A percentile compares a stretch with the other conserved stretches of the same genome.
These are phyloP conservation scores for Pleodorina starrii DNA, from an alignment of 139 green algal species.

Conservation along the genomic window DNA sequence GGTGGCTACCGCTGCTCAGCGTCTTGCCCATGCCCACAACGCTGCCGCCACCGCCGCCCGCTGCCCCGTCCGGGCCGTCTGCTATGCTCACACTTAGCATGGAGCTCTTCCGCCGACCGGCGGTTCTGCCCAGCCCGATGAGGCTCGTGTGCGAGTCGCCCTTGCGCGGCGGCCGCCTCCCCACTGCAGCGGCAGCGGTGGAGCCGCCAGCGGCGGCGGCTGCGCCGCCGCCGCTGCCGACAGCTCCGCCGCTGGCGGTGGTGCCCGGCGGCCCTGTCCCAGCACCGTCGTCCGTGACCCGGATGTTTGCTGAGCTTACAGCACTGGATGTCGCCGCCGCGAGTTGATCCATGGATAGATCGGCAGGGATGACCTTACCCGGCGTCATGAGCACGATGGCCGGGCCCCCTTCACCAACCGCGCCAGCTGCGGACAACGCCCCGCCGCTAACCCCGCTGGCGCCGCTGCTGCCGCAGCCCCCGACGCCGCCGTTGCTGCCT, in stretches of 20 bases:
- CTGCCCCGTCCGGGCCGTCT: not conserved
- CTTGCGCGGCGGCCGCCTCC: not conserved
- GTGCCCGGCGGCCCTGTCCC: not conserved
- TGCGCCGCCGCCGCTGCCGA: not conserved
- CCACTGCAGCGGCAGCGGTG: too few relatives aligned
- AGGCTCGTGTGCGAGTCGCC: conserved; percentile 23
- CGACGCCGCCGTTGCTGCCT: not conserved
- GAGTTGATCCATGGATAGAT: not conserved
- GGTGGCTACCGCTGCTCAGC: conserved; percentile 16
- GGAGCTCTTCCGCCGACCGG: not conserved
- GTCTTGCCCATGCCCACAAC: not conserved
- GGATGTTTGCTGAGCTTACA: not conserved
- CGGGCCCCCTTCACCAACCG: not conserved
- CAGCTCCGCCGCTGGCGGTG: not conserved
- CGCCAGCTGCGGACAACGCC: too few relatives aligned
- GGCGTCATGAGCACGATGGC: not conserved
- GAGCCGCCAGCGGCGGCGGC: not conserved
- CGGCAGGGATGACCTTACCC: not conserved
- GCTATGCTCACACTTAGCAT: not conserved
- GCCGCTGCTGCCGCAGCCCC: not conserved
- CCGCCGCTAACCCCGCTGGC: too few relatives aligned
- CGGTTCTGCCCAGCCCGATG: not conserved
- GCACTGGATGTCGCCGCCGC: not conserved
- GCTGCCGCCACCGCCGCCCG: not conserved
- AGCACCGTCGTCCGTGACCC: not conserved